phyloP scores from a whole-genome alignment of 2,329 filamentous ascomycete genomes.

The Microcyclospora pomicola region DNA sequence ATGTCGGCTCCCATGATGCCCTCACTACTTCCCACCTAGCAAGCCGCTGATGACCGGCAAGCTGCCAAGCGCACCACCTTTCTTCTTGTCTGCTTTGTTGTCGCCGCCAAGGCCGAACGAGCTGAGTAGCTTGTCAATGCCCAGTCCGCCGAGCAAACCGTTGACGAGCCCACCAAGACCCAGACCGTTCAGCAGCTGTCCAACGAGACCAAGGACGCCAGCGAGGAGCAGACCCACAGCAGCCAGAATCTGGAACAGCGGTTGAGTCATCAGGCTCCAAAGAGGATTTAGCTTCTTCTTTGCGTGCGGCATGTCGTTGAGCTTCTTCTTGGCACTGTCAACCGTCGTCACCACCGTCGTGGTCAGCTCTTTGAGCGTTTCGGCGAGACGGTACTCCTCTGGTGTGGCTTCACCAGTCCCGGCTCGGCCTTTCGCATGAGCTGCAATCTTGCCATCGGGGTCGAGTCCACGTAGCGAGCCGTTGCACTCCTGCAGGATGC shows the following conservation, averaged over 20 bases:
- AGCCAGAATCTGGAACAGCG: conserved; percentile 82
- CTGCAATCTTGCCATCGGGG: conserved; percentile 72
- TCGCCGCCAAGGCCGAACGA: conserved; percentile 52
- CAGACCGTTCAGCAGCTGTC: conserved; percentile 63
- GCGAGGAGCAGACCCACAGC: conserved; percentile 71
- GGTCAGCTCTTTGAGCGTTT: conserved; percentile 74
- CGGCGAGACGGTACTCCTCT: conserved; percentile 74
- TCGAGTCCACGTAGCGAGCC: conserved; percentile 77
- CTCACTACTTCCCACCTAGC: conserved; percentile 26
- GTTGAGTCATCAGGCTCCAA: conserved; percentile 70
- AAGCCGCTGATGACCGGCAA: conserved; percentile 36
- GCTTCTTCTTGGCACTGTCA: conserved; percentile 76
- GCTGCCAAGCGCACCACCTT: conserved; percentile 20
- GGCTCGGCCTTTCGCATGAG: conserved; percentile 70
- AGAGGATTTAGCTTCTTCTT: conserved; percentile 92
- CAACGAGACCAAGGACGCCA: conserved; percentile 75
- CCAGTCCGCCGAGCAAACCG: conserved; percentile 61
- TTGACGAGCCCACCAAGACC: conserved; percentile 73
- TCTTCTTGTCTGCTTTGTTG: conserved; percentile 33
- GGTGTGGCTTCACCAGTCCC: conserved; percentile 62
- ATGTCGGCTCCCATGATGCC: no score
- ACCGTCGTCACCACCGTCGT: conserved; percentile 69
- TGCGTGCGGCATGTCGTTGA: conserved; percentile 81
- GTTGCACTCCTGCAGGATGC: conserved; percentile 74
- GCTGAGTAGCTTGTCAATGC: conserved; percentile 60